Base-by-base conservation (phyloP, 352 stramenopile species). In the Phytophthora pini region DNA sequence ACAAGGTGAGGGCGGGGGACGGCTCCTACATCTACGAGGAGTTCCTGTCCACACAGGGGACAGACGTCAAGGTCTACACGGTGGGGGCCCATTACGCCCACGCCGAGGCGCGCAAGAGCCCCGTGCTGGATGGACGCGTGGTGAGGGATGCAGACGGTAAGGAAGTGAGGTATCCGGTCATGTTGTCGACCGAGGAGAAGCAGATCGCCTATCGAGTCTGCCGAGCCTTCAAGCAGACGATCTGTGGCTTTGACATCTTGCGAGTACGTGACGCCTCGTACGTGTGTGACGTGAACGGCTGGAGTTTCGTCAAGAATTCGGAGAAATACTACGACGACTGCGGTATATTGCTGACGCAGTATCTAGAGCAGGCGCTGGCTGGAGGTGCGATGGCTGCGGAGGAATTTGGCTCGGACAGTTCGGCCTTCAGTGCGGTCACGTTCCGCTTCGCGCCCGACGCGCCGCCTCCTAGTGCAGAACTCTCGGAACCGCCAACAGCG, bases 281-380 rank as follows among this genome's bases (percentile, higher is more conserved):
- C 73, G 97, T 99, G 5, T 99, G 98, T 80, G 98, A 99, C 76
- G 98, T 99, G 11, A 99, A 99, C 79, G 98, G 98, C 26, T 99
- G 97, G 94, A 99, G 93, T 62, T 99, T 99, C 81, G 98, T 99
- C 15, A 99, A 99, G 84, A 99, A 99, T 65, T 99, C 95, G 46
- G 88, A 98, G 56, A 99, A 99, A 80, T 99, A 99, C 72, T 99
- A 99, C 72, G 97, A 99, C 65, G 97, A 99, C 74, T 98, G 94
- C 64, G 95, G 95, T 5, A 89, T 97, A 58, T 86, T 99, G 63
- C 72, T 99, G 38, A 80, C 74, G 20, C 87, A 93, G 61, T 96
- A 92, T 56, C 56, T 96, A 0, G 83, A 88, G 44, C 76, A 87
- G 46, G 83, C 82, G 20, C 65, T 96, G 15, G 67, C 69, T 47